These are phyloP conservation scores for Saksenaea vasiformis DNA, from an alignment of 371 early-diverging fungal species.

Conservation along the genomic window DNA sequence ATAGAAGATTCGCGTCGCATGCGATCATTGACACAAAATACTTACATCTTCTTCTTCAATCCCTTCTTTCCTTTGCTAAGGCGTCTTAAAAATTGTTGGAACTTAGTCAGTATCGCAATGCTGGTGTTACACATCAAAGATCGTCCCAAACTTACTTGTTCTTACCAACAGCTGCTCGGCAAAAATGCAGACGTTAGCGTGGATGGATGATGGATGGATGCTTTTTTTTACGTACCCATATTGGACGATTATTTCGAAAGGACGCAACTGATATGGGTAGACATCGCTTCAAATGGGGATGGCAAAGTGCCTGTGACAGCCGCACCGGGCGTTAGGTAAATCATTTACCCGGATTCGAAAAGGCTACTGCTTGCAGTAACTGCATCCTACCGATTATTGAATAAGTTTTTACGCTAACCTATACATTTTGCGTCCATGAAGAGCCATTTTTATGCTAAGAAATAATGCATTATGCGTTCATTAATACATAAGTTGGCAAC, in stretches of 20 bases:
- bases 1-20: background rate
- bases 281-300: no score
- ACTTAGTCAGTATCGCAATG: background rate
- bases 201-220: constrained; percentile 29
- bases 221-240: constrained; percentile 27
- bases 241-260: constrained; percentile 38
- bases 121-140: background rate
- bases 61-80: constrained; percentile 97
- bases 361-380: no score
- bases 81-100: background rate
- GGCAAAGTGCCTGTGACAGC: no score
- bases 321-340: no score
- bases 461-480: no score
- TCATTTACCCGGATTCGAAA: no score
- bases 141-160: constrained; percentile 19
- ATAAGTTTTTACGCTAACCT: no score
- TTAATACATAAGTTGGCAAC: no score
- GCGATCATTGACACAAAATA: constrained; percentile 15
- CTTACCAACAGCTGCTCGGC: constrained; percentile 22
- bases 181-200: constrained; percentile 1
- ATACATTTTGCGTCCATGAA: no score
- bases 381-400: no score
- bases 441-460: no score
- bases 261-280: no score
- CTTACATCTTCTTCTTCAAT: constrained; percentile 96